These are phyloP conservation scores for Hypsizygus marmoreus DNA, from an alignment of 768 basidiomycete species.

Conservation along the genomic window DNA sequence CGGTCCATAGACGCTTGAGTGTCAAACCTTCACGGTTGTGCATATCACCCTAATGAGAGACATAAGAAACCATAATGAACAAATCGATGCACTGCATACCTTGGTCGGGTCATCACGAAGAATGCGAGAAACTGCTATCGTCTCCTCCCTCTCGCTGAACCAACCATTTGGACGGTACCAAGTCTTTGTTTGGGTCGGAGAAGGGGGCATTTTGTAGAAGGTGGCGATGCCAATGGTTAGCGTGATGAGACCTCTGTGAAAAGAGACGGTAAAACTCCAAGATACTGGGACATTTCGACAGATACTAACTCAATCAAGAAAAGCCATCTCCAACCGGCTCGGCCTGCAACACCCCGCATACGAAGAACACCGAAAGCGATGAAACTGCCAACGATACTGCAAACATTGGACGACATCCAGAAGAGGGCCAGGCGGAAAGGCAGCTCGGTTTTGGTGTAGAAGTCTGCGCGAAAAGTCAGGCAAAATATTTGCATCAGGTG, in stretches of 20 bases:
- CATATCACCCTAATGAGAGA: conserved; percentile 54
- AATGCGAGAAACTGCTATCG: conserved; percentile 61
- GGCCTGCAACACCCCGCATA: conserved; percentile 55
- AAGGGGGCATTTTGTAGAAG: conserved; percentile 62
- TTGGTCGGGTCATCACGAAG: conserved; percentile 66
- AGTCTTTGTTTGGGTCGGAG: conserved; percentile 58
- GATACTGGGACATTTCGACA: not conserved
- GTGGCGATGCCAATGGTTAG: conserved; percentile 53
- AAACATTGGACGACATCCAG: conserved; percentile 52
- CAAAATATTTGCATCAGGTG: not conserved
- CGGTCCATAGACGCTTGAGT: conserved; percentile 49
- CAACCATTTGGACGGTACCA: conserved; percentile 64
- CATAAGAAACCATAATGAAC: not conserved
- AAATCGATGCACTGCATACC: conserved; percentile 22
- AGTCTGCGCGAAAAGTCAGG: conserved; percentile 35
- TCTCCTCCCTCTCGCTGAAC: conserved; percentile 64
- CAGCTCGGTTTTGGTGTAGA: conserved; percentile 61
- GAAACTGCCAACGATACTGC: conserved; percentile 52
- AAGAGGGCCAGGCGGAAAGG: conserved; percentile 58
- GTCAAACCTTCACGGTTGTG: conserved; percentile 67
- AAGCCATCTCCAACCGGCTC: conserved; percentile 62
- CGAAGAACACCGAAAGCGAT: conserved; percentile 63
- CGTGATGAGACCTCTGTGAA: conserved; percentile 46
- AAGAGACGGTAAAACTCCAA: not conserved
- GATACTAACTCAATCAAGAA: conserved; percentile 52